These are phyloP conservation scores for Suhomyces sp. DNA, from an alignment of 805 yeast genomes.

Conservation along the genomic window DNA sequence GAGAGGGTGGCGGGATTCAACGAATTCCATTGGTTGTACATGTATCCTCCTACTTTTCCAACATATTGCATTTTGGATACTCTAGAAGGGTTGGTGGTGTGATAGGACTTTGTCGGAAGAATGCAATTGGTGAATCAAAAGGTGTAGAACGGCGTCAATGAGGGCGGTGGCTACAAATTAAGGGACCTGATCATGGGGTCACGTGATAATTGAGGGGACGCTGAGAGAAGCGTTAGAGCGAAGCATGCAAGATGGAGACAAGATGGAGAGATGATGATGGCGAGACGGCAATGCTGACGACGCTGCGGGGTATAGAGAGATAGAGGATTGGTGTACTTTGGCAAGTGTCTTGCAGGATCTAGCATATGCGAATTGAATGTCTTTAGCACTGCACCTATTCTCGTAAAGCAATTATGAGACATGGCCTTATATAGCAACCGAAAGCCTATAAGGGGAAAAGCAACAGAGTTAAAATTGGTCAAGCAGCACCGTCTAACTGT, in stretches of 20 bases:
- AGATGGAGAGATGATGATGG: background rate
- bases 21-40: conserved; percentile 95
- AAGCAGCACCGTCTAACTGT: background rate
- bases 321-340: background rate
- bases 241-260: background rate
- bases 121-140: background rate
- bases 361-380: background rate
- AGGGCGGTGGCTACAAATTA: background rate
- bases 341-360: background rate
- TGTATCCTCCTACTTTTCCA: conserved; percentile 91
- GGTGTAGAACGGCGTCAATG: background rate
- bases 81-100: background rate
- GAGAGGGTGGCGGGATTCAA: conserved; percentile 93
- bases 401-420: background rate
- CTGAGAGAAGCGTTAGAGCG: background rate
- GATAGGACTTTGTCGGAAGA: conserved; percentile 6
- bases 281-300: background rate
- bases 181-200: background rate
- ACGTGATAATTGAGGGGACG: background rate
- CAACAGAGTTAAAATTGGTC: background rate
- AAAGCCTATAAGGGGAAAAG: background rate
- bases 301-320: background rate
- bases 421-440: background rate
- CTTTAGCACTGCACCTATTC: background rate
- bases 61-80: conserved; percentile 78